Evolutionary conservation across 2,329 filamentous ascomycete genomes (phyloP), one percentile per base, ranked within the genome.

Genomic region (Neonectria sp.): DNA sequence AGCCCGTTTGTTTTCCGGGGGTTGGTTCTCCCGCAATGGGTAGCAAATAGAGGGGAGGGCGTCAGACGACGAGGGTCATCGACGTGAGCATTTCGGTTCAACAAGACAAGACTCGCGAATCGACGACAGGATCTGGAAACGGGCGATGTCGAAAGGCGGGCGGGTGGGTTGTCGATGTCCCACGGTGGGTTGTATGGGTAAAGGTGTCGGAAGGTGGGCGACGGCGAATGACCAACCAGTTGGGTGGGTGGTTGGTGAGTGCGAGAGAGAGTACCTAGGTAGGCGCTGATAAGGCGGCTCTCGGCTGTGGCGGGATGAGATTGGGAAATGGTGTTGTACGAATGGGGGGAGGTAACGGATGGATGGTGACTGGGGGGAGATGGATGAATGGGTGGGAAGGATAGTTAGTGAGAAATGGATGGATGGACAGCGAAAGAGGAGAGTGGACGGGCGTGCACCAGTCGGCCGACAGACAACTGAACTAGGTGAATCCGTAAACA

Each of bases 11-110:
- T 73, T 49, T 71, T 63, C 65, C 63, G 61, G 67, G 31, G 67
- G 62, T 72, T 69, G 72, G 63, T 57, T 73, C 72, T 72, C 71
- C 72, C 72, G 63, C 66, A 65, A 69, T 64, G 65, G 67, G 55
- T 64, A 65, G 65, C 37, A 67, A 68, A 62, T 62, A 64, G 33
- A 46, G 46, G 68, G 61, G 72, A 69, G 70, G 67, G 65, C 73
- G 73, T 76, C 74, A 76, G 72, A 75, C 68, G 71, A 75, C 74
- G 72, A 71, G 65, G 67, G 67, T 73, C 70, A 65, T 68, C 71
- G 60, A 70, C 66, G 67, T 68, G 68, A 58, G 72, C 74, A 76
- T 76, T 69, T 76, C 74, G 73, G 56, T 68, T 68, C 43, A 51
- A 58, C 45, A 17, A 13, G 25, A 31, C 43, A 15, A 46, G 45